Evolutionary conservation across 202 grass and related monocot genomes (phyloP).

Genomic region (Cymbopogon flexuosus): DNA sequence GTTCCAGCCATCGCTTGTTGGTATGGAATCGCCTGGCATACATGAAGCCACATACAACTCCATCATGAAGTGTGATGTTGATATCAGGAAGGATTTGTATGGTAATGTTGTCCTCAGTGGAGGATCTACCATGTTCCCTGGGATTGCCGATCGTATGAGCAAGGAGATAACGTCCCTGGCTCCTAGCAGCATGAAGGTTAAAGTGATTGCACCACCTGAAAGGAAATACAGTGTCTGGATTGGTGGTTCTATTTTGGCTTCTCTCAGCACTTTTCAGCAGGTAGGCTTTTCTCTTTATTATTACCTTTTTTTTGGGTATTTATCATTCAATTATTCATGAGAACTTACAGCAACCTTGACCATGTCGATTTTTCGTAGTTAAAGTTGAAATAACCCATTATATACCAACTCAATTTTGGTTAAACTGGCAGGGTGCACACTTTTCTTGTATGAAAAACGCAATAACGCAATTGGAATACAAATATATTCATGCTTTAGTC

Average conservation of each 20-base stretch:
- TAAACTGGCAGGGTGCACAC: background rate
- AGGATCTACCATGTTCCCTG: conserved; percentile 88
- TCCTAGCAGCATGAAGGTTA: conserved; percentile 87
- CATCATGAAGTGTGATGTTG: conserved; percentile 94
- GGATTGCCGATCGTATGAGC: conserved; percentile 82
- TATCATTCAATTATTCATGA: background rate
- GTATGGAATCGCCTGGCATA: conserved; percentile 76
- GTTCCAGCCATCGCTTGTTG: conserved; percentile 80
- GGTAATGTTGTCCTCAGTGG: conserved; percentile 80
- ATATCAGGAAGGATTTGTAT: conserved; percentile 83
- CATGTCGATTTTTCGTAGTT: background rate
- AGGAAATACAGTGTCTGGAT: conserved; percentile 97
- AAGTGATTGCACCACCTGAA: conserved; percentile 83
- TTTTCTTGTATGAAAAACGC: background rate
- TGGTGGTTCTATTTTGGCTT: conserved; percentile 83
- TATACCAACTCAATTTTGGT: background rate
- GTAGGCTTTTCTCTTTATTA: conserved; percentile 6
- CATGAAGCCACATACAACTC: conserved; percentile 86
- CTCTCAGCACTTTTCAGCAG: conserved; percentile 95
- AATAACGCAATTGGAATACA: background rate
- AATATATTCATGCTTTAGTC: background rate
- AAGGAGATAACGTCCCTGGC: conserved; percentile 75
- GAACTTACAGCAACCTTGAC: background rate
- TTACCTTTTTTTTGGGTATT: background rate
- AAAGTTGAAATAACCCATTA: background rate